Evolutionary conservation across 495 filamentous ascomycete species (phyloP), one percentile per base, ranked within the genome.

Genomic region (Aspergillus sparsus): DNA sequence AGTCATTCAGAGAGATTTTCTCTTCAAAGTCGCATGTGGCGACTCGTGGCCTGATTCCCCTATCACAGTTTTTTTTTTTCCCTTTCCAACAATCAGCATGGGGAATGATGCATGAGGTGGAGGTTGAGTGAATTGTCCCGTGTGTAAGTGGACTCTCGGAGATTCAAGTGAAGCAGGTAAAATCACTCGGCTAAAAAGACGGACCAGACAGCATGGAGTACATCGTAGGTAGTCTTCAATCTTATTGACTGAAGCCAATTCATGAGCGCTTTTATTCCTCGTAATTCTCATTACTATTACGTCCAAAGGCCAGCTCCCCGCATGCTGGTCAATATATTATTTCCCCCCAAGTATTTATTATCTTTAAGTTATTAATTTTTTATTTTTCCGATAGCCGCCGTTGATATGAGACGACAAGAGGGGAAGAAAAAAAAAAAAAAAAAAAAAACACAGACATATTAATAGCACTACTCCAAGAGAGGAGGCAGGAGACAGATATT

Each of bases 71-170:
- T 18, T 31, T 35, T 54, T 31, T 27, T 15, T 54, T 21, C 49
- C 50, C 52, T 44, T 55, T 50, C 52, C 35, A n/a, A 21, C 47
- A 18, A 3, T 27, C 18, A 16, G 34, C 44, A 33, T 12, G 21
- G 3, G 21, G 21, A 27, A 27, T 27, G 21, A 3, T 27, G 21
- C 51, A 47, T 45, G 16, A 27, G 36, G 53, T 55, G 53, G 59
- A 51, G 45, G 36, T 39, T 47, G 21, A 35, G 8, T 61, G 59
- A 56, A 61, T 50, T 61, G 53, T 55, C 59, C 16, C 16, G 37
- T 45, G 54, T 49, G 31, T 44, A 33, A 45, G 53, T 61, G 59
- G 44, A 18, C 27, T 47, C 15, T 15, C 27, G 11, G 39, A 11
- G 12, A 15, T 15, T 42, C 15, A 15, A 13, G 15, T 42, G 39